A percentile compares a stretch with the other conserved stretches of the same genome.
Conservation (phyloP, 495 filamentous ascomycete species). For the Penicillium mononematosum region DNA sequence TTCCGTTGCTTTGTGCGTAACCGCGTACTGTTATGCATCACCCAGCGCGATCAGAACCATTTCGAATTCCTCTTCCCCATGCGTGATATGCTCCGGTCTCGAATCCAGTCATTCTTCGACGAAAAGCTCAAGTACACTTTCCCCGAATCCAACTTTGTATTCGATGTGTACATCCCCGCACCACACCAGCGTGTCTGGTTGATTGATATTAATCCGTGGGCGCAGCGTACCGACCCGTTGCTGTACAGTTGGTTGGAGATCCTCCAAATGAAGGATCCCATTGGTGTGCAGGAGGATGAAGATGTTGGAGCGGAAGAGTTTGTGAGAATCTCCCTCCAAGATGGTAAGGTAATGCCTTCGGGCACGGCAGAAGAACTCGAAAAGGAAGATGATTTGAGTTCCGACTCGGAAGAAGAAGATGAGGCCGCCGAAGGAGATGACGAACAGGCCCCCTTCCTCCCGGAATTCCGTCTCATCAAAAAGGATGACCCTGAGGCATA, state of each 20-base stretch:
- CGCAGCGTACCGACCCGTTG: constrained; percentile 80
- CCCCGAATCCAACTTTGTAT: constrained; percentile 77
- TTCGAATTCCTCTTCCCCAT: constrained; percentile 77
- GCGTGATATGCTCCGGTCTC: constrained; percentile 56
- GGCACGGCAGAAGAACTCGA: constrained; percentile 13
- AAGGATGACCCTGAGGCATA: constrained; percentile 85
- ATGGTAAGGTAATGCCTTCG: constrained; percentile 22
- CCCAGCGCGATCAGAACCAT: constrained; percentile 86
- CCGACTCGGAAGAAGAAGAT: constrained; percentile 35
- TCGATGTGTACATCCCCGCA: constrained; percentile 87
- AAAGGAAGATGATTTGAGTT: constrained; percentile 24
- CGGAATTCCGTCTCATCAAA: constrained; percentile 79
- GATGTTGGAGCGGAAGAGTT: constrained; percentile 34
- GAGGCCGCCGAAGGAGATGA: constrained; percentile 50
- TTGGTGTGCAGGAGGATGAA: constrained; percentile 37
- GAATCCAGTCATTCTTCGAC: constrained; percentile 73
- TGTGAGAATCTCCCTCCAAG: constrained; percentile 42
- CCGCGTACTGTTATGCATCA: constrained; percentile 73
- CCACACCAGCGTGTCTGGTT: constrained; percentile 76
- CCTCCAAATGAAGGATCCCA: constrained; percentile 61
- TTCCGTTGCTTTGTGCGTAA: constrained; percentile 92
- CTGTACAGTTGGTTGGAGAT: constrained; percentile 92
- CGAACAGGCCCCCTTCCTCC: constrained; percentile 58
- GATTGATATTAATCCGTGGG: constrained; percentile 96
- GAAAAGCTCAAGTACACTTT: constrained; percentile 69